phyloP scores from a whole-genome alignment of 2,329 filamentous ascomycete species.

The Phoma sp. region DNA sequence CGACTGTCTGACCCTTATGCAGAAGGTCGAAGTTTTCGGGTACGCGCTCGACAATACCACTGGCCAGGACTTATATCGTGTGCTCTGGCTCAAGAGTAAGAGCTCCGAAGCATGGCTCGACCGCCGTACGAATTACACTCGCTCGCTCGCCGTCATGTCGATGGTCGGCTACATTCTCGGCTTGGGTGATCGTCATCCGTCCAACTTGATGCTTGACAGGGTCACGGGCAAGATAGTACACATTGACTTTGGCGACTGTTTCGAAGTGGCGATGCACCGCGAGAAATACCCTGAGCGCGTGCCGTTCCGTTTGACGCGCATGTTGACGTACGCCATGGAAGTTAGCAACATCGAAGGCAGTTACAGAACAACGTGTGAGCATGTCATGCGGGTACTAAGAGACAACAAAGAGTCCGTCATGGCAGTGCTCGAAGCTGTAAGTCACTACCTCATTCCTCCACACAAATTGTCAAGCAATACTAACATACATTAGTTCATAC shows the following conservation, averaged over 20 bases:
- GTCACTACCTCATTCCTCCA: conserved; percentile 47
- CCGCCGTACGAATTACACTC: conserved; percentile 96
- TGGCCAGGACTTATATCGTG: conserved; percentile 95
- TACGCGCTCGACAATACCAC: conserved; percentile 99
- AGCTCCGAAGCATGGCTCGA: conserved; percentile 98
- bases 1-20: conserved; percentile 98
- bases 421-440: conserved; percentile 95
- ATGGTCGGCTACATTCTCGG: conserved; percentile 99
- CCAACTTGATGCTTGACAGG: conserved; percentile 95
- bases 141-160: conserved; percentile 98
- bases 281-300: conserved; percentile 98
- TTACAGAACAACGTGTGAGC: conserved; percentile 97
- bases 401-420: conserved; percentile 99
- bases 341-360: conserved; percentile 99
- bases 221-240: conserved; percentile 97
- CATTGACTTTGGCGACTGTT: conserved; percentile 99
- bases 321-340: conserved; percentile 99
- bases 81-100: conserved; percentile 98
- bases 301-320: conserved; percentile 95
- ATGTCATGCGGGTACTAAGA: conserved; percentile 94
- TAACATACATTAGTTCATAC: conserved; percentile 76
- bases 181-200: conserved; percentile 94
- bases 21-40: conserved; percentile 99
- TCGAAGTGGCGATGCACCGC: conserved; percentile 98
- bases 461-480: background rate